Evolutionary conservation across 371 early-diverging fungal genomes (phyloP).

Genomic region (Catenaria anguillulae): DNA sequence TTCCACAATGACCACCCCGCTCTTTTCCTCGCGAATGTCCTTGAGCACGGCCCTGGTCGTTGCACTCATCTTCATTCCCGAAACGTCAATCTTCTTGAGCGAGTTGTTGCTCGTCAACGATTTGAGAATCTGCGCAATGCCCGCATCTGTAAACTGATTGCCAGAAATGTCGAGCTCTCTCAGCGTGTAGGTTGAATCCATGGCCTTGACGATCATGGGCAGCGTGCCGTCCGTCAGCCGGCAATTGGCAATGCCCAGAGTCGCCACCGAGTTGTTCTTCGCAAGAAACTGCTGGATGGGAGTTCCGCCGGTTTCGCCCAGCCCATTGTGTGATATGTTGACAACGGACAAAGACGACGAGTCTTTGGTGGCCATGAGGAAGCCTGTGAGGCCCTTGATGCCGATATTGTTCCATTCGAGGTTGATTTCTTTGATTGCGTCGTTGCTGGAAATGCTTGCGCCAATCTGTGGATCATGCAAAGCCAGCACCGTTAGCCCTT

Average conservation of each 20-base stretch:
- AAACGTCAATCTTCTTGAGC: neutral
- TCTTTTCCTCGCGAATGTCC: neutral
- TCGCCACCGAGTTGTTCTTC: neutral
- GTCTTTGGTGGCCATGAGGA: neutral
- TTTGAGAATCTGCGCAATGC: neutral
- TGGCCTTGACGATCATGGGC: neutral
- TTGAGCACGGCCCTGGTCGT: neutral
- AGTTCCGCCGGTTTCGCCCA: neutral
- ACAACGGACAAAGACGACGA: neutral
- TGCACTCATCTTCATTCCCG: neutral
- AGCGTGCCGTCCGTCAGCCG: neutral
- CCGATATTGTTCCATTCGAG: neutral
- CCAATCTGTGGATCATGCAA: neutral
- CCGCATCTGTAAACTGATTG: neutral
- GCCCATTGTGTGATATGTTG: neutral
- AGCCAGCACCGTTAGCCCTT: neutral
- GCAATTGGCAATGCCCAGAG: neutral
- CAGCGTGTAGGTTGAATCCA: slow-evolving; percentile 3
- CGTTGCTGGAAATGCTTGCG: neutral
- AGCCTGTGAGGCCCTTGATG: neutral
- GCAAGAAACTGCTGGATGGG: neutral
- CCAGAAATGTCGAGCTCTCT: neutral
- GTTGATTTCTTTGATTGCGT: neutral
- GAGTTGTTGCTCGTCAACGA: neutral
- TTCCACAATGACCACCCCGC: neutral